A percentile compares a stretch with the other conserved stretches of the same genome.
Evolutionary conservation across 345 rosid species (phyloP).

Genomic region (Eucalyptus melliodora): DNA sequence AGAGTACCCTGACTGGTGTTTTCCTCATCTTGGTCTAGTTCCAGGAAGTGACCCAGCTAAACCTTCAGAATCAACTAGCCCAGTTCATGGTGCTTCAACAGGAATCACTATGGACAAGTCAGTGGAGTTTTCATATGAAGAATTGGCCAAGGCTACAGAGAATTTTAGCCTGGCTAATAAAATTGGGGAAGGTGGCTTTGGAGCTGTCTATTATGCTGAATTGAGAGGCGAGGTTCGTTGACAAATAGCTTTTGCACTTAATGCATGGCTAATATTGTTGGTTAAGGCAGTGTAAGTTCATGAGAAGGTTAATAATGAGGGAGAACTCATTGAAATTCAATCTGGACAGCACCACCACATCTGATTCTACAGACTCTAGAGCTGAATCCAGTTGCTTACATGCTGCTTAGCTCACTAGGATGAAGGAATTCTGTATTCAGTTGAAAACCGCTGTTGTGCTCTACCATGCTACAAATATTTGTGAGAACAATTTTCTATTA

Average conservation of each 20-base stretch:
- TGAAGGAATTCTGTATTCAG: not conserved
- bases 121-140: conserved; percentile 82
- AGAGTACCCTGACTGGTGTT: not conserved
- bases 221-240: conserved; percentile 84
- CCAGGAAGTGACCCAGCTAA: conserved; percentile 8
- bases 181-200: conserved; percentile 94
- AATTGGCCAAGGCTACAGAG: conserved; percentile 80
- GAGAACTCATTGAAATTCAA: not conserved
- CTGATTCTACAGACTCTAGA: not conserved
- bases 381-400: not conserved
- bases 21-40: conserved; percentile 6
- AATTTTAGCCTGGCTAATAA: conserved; percentile 75
- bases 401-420: not conserved
- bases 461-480: not conserved
- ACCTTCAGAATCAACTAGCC: conserved; percentile 11
- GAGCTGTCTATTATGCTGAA: conserved; percentile 84
- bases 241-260: not conserved
- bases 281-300: not conserved
- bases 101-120: conserved; percentile 79
- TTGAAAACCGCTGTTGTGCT: not conserved
- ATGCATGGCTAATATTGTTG: not conserved
- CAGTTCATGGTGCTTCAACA: conserved; percentile 12
- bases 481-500: not conserved
- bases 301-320: not conserved
- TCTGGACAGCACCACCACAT: not conserved